A percentile compares a stretch with the other conserved stretches of the same genome.
Conservation (phyloP, 2,329 filamentous ascomycete species). For the Parastagonospora avenae region DNA sequence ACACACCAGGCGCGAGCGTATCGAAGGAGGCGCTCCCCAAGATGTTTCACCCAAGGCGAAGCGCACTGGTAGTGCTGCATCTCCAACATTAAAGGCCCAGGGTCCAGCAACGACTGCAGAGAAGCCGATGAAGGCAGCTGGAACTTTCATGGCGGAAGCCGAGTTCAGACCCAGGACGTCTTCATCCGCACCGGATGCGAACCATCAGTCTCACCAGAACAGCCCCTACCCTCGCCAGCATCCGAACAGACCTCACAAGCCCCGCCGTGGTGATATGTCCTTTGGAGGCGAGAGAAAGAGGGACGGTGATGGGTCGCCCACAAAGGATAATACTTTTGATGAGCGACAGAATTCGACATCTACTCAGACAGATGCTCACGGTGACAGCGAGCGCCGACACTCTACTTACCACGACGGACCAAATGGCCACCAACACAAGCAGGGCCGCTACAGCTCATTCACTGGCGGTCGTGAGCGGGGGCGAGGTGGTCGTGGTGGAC, state of each 20-base stretch:
- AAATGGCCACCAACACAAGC: slow-evolving; percentile 33
- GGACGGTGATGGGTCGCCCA: slow-evolving; percentile 38
- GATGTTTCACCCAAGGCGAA: slow-evolving; percentile 44
- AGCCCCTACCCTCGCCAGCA: slow-evolving; percentile 38
- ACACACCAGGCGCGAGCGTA: slow-evolving; percentile 39
- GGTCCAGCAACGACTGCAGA: slow-evolving; percentile 27
- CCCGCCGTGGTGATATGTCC: slow-evolving; percentile 36
- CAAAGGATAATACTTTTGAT: slow-evolving; percentile 37
- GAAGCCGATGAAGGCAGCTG: slow-evolving; percentile 25
- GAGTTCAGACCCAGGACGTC: slow-evolving; percentile 29
- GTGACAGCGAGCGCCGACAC: slow-evolving; percentile 39
- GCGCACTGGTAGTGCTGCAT: slow-evolving; percentile 41
- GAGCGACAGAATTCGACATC: slow-evolving; percentile 38
- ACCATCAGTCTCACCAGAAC: slow-evolving; percentile 26
- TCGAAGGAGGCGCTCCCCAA: slow-evolving; percentile 28
- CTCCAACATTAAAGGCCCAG: slow-evolving; percentile 37
- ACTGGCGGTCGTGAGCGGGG: slow-evolving; percentile 51
- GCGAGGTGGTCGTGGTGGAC: slow-evolving; percentile 53
- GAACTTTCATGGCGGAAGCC: slow-evolving; percentile 22
- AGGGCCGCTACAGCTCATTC: slow-evolving; percentile 42
- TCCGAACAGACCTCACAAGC: slow-evolving; percentile 35
- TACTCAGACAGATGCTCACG: slow-evolving; percentile 41
- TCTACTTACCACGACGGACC: slow-evolving; percentile 36
- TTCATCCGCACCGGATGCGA: slow-evolving; percentile 21
- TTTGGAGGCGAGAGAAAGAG: slow-evolving; percentile 38